A percentile compares a stretch with the other conserved stretches of the same genome.
phyloP scores from a whole-genome alignment of 352 stramenopile species.

The Phytophthora tentaculata region DNA sequence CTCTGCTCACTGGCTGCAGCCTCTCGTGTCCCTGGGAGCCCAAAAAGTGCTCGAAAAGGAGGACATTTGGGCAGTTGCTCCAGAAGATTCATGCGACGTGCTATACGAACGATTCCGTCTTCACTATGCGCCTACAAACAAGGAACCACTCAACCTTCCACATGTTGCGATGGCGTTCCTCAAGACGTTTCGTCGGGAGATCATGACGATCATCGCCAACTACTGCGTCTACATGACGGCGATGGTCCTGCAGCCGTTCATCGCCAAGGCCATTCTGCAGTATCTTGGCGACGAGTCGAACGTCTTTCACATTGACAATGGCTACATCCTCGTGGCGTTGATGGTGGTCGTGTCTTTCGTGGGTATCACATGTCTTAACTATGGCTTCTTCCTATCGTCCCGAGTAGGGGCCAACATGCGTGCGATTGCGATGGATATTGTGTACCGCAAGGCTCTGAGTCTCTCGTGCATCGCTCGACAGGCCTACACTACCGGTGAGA shows the following conservation, averaged over 20 bases:
- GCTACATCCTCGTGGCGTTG: slow-evolving; percentile 30
- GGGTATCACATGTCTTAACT: slow-evolving; percentile 41
- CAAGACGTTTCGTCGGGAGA: slow-evolving; percentile 33
- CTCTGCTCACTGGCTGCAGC: slow-evolving; percentile 39
- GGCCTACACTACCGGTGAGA: slow-evolving; percentile 46
- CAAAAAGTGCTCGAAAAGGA: slow-evolving; percentile 44
- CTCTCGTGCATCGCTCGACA: slow-evolving; percentile 54
- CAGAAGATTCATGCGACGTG: slow-evolving; percentile 30
- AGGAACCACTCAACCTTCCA: slow-evolving; percentile 18
- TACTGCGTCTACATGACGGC: slow-evolving; percentile 38
- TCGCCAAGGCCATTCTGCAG: slow-evolving; percentile 37
- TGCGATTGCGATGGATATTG: slow-evolving; percentile 44
- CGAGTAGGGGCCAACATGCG: slow-evolving; percentile 48
- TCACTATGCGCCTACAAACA: slow-evolving; percentile 11
- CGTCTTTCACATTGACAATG: slow-evolving; percentile 33
- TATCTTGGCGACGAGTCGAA: slow-evolving; percentile 36
- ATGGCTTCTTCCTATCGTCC: slow-evolving; percentile 44
- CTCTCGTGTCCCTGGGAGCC: slow-evolving; percentile 38
- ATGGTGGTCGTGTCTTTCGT: slow-evolving; percentile 35
- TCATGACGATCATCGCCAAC: slow-evolving; percentile 31
- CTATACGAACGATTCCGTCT: slow-evolving; percentile 30
- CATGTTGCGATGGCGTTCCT: slow-evolving; percentile 30
- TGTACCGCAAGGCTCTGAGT: slow-evolving; percentile 64
- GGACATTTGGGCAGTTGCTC: slow-evolving; percentile 36
- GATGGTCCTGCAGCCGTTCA: slow-evolving; percentile 39